phyloP scores from a whole-genome alignment of 345 rosid species.

The rapeseed (Brassica napus) region Da-Ae NC_063451.1:2567001-2567500 shows the following conservation, averaged over 20 bases:
- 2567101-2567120: background rate
- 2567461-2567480: constrained; percentile 91
- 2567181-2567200: constrained; percentile 11
- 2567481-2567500: constrained; percentile 56
- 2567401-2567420: constrained; percentile 94
- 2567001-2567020: background rate
- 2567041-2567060: background rate
- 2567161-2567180: background rate
- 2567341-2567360: background rate
- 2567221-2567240: constrained; percentile 87
- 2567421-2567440: constrained; percentile 99
- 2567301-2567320: constrained; percentile 19
- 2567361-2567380: constrained; percentile 85
- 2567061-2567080: background rate
- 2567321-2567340: constrained; percentile 13
- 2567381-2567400: constrained; percentile 96
- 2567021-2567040: background rate
- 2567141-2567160: background rate
- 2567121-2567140: background rate
- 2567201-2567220: constrained; percentile 36
- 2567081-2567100: background rate
- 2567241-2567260: constrained; percentile 87
- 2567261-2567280: constrained; percentile 97
- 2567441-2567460: constrained; percentile 88
- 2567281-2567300: constrained; percentile 70